phyloP scores from a whole-genome alignment of 371 early-diverging fungal genomes.

The Mortierella polycephala region DNA sequence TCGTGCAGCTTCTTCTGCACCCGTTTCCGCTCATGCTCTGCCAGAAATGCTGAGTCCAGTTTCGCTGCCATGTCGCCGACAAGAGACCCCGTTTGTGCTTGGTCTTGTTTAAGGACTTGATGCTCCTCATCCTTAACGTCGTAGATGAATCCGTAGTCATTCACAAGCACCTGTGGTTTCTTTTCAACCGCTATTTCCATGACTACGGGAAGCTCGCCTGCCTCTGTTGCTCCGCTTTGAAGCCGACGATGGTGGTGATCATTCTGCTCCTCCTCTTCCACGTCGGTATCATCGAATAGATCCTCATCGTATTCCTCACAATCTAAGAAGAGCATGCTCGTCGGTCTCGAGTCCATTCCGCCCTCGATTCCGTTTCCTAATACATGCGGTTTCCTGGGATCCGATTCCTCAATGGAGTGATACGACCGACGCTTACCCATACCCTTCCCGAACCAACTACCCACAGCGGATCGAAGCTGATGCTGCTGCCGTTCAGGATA shows the following conservation, averaged over 20 bases:
- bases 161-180: slow-evolving; percentile 29
- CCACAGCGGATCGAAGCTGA: slow-evolving; percentile 11
- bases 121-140: slow-evolving; percentile 53
- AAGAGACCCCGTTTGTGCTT: slow-evolving; percentile 42
- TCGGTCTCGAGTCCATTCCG: slow-evolving; percentile 17
- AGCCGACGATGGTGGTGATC: not conserved
- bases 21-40: slow-evolving; percentile 19
- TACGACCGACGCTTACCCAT: not conserved
- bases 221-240: no score
- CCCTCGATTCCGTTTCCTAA: slow-evolving; percentile 45
- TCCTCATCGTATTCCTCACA: slow-evolving; percentile 31
- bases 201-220: no score
- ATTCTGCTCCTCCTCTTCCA: slow-evolving; percentile 16
- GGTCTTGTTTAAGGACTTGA: slow-evolving; percentile 36
- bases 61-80: slow-evolving; percentile 19
- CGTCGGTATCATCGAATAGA: slow-evolving; percentile 15
- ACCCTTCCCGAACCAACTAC: slow-evolving; percentile 30
- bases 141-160: slow-evolving; percentile 65
- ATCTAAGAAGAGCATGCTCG: slow-evolving; percentile 12
- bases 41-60: slow-evolving; percentile 21
- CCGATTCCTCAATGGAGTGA: slow-evolving; percentile 7
- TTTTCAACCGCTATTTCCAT: slow-evolving; percentile 1
- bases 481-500: slow-evolving; percentile 5
- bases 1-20: slow-evolving; percentile 17
- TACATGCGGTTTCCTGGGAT: slow-evolving; percentile 32